Evolutionary conservation across 148 eudicot species (phyloP).

Genomic region (Selenicereus undatus): DNA sequence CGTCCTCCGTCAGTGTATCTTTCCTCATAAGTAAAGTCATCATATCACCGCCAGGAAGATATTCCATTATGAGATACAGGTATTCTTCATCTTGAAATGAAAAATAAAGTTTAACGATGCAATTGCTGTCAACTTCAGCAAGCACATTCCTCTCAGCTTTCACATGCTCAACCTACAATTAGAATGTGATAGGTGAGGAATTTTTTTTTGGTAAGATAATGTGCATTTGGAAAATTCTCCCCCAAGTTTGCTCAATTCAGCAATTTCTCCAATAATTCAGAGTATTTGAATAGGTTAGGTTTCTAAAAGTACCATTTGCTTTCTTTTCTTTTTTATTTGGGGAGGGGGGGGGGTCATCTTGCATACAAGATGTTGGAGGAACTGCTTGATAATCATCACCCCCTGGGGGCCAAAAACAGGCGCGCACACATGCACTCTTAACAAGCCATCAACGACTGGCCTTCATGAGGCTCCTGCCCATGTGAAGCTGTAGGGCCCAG

Average conservation of each 20-base stretch:
- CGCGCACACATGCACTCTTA: not conserved
- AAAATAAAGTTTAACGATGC: conserved; percentile 90
- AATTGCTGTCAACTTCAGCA: conserved; percentile 97
- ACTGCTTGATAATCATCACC: not conserved
- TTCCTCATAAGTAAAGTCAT: conserved; percentile 97
- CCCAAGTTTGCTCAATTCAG: not conserved
- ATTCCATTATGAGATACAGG: conserved; percentile 91
- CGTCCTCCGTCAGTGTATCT: conserved; percentile 86
- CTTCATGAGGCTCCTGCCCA: not conserved
- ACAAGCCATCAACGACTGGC: not conserved
- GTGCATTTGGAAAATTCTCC: not conserved
- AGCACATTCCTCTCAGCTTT: conserved; percentile 96
- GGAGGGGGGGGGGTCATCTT: not conserved
- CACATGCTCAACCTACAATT: conserved; percentile 82
- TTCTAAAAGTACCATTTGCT: not conserved
- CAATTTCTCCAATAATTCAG: not conserved
- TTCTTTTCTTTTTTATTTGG: not conserved
- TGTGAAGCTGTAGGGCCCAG: not conserved
- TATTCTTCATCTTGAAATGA: conserved; percentile 95
- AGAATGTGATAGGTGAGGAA: conserved; percentile 1
- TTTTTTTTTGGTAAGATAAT: not conserved
- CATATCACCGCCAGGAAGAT: conserved; percentile 99
- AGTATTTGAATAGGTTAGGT: not conserved
- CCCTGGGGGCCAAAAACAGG: not conserved
- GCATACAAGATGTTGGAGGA: not conserved